These are phyloP conservation scores for Toxoplasma gondii DNA, from an alignment of 169 alveolate species.

Conservation along the genomic window DNA sequence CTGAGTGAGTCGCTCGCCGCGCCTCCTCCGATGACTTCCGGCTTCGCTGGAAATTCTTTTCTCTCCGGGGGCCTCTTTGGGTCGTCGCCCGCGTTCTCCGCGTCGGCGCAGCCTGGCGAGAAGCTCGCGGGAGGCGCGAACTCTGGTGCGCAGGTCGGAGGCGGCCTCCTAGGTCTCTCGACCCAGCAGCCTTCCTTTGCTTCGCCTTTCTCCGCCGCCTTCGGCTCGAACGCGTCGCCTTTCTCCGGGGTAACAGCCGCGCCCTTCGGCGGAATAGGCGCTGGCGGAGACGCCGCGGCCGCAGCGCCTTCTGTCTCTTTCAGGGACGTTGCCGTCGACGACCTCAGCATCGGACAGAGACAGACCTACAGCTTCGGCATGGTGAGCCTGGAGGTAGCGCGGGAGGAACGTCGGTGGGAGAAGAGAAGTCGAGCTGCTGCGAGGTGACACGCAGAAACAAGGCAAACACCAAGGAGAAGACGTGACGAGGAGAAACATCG, in stretches of 20 bases:
- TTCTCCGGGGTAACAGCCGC: not conserved
- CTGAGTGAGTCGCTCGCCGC: not conserved
- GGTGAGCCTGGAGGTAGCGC: not conserved
- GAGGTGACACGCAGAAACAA: not conserved
- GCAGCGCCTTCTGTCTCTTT: slow-evolving; percentile 3
- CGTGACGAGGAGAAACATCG: no score
- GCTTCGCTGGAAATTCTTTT: slow-evolving; percentile 22
- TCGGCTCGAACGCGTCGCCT: not conserved
- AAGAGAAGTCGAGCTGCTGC: not conserved
- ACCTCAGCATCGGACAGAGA: slow-evolving; percentile 33
- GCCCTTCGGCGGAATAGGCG: not conserved
- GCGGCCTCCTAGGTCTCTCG: not conserved
- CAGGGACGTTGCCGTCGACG: slow-evolving; percentile 28
- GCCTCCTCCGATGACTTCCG: slow-evolving; percentile 27
- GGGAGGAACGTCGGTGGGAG: not conserved
- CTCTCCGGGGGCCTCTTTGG: slow-evolving; percentile 36
- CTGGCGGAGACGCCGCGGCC: not conserved
- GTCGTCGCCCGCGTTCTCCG: not conserved
- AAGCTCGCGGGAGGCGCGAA: not conserved
- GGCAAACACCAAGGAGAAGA: not conserved
- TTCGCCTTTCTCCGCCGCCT: not conserved
- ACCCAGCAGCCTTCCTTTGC: not conserved
- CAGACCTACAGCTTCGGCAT: slow-evolving; percentile 42
- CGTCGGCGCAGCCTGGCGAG: not conserved
- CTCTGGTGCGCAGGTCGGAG: not conserved